phyloP scores from a whole-genome alignment of 768 basidiomycete genomes.

The Xerocomellus dryophilus region DNA sequence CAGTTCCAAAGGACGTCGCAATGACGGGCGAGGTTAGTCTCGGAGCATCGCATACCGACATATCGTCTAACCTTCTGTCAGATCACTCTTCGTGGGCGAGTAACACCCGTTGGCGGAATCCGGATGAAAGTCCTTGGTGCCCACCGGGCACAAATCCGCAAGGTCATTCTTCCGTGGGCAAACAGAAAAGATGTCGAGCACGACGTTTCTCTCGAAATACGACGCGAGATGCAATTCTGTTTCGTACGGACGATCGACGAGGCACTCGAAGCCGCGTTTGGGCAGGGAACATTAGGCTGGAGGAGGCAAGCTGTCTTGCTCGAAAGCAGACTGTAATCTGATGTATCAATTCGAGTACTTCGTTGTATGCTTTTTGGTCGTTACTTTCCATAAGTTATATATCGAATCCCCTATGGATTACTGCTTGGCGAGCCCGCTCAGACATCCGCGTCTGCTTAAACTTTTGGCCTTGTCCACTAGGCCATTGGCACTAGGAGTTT shows the following conservation, averaged over 20 bases:
- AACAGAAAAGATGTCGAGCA: slow-evolving; percentile 88
- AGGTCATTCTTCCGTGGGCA: slow-evolving; percentile 78
- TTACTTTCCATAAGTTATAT: not conserved
- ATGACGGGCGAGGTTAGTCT: slow-evolving; percentile 83
- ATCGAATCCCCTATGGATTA: not conserved
- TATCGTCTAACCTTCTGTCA: slow-evolving; percentile 20
- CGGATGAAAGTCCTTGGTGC: slow-evolving; percentile 91
- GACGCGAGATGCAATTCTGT: slow-evolving; percentile 73
- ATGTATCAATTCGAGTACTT: not conserved
- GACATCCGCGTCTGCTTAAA: too few relatives aligned
- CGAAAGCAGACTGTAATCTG: slow-evolving; percentile 48
- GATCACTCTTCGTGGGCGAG: slow-evolving; percentile 80
- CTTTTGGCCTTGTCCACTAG: too few relatives aligned
- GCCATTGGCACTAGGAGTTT: too few relatives aligned
- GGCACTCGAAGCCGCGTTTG: slow-evolving; percentile 81
- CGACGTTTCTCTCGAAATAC: slow-evolving; percentile 73
- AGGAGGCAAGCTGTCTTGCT: slow-evolving; percentile 48
- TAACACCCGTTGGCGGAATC: slow-evolving; percentile 85
- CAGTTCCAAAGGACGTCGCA: slow-evolving; percentile 68
- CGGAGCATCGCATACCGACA: not conserved
- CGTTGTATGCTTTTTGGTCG: not conserved
- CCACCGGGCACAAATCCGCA: slow-evolving; percentile 79
- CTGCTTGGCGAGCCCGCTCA: not conserved
- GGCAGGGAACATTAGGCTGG: slow-evolving; percentile 65
- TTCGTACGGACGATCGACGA: slow-evolving; percentile 80